Base-by-base conservation (phyloP, 441 rosid species). In the Populus trichocarpa region DNA sequence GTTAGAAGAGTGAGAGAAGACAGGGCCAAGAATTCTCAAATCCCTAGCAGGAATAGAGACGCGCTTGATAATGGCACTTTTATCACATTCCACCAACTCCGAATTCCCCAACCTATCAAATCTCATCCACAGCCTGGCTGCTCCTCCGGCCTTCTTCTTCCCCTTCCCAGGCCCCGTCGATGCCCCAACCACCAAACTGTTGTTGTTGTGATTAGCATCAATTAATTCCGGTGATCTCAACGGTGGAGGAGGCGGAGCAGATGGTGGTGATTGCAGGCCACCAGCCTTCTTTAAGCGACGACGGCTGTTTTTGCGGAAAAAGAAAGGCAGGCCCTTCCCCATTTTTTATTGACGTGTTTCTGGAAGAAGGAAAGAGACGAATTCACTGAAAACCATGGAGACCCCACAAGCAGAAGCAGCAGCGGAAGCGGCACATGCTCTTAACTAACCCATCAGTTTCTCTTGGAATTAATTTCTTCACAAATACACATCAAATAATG, bases 21-120 rank as follows among this genome's bases (percentile, higher is more conserved):
- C 87, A 67, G 99, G 97, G 63, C 97, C 97, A 30, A 96, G 97
- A 66, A 96, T 91, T 82, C 98, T 88, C 90, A 96, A 86, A 87
- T 94, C 99, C 88, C 99, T 87, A 75, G 98, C 87, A 7, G 99
- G 98, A 80, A 96, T 89, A 1, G 94, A 85, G 25, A 88, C 92
- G 14, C 96, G 89, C 79, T 87, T 89, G 38, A 94, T 91, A 73
- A 96, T 96, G 8, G 89, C 81, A 73, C 89, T 89, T 87, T 96
- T 96, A 67, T 94, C 99, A 73, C 94, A 94, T 76, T 94, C 99
- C 75, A 91, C 89, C 46, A 90, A 69, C 84, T 96, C 97, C 87
- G 92, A 90, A n/a, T 83, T 87, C 69, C 98, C 99, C 23, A 84
- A 84, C 36, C 90, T 79, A 78, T 96, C 98, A 70, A 90, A 88